A percentile compares a stretch with the other conserved stretches of the same genome.
These are phyloP conservation scores for Silene conica DNA, from an alignment of 148 eudicot species.

Conservation along the genomic window DNA sequence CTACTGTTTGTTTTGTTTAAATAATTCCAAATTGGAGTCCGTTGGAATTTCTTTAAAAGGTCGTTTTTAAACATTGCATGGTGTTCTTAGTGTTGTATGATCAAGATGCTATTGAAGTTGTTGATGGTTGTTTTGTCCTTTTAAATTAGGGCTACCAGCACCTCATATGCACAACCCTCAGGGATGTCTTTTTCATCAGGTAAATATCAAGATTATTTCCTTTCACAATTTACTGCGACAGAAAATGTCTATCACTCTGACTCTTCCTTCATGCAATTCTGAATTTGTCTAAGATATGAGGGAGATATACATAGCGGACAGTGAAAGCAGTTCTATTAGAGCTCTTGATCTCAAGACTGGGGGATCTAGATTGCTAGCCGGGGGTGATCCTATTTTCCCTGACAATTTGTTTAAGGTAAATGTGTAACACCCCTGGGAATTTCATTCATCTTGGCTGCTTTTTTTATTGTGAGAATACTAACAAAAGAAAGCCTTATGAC, in stretches of 20 bases:
- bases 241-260: background rate
- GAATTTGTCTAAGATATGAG: conserved; percentile 41
- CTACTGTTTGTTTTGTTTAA: background rate
- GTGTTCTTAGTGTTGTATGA: background rate
- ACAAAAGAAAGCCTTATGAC: background rate
- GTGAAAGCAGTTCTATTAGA: conserved; percentile 97
- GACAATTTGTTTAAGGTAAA: conserved; percentile 86
- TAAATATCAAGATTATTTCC: conserved; percentile 22
- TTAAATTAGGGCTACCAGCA: conserved; percentile 57
- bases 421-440: conserved; percentile 6
- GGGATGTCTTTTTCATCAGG: conserved; percentile 92
- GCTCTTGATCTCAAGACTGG: conserved; percentile 81
- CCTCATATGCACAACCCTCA: conserved; percentile 98
- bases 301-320: conserved; percentile 88
- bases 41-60: background rate
- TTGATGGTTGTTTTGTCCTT: conserved; percentile 14
- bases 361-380: conserved; percentile 87
- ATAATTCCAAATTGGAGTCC: background rate
- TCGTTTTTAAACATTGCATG: background rate
- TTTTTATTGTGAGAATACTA: background rate
- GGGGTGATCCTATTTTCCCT: conserved; percentile 80
- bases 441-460: conserved; percentile 1
- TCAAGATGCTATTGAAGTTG: conserved; percentile 17
- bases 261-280: conserved; percentile 1
- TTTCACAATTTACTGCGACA: conserved; percentile 4